Evolutionary conservation across 2,329 filamentous ascomycete genomes (phyloP).

Genomic region (Cladosporium sphaerospermum): DNA sequence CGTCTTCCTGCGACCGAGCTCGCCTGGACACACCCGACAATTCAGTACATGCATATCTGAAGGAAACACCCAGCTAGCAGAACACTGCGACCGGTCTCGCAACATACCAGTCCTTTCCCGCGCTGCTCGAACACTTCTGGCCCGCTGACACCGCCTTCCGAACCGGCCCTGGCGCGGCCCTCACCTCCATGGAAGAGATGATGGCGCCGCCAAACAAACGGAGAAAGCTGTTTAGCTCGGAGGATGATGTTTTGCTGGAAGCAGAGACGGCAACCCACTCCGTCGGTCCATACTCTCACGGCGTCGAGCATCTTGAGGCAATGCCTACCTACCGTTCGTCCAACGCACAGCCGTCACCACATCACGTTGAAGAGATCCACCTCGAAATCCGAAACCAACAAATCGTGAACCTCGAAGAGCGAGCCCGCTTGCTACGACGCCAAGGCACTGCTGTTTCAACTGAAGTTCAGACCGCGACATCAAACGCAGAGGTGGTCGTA

Average conservation of each 20-base stretch:
- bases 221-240: conserved; percentile 18
- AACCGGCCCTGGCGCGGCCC: conserved; percentile 4
- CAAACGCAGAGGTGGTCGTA: conserved; percentile 9
- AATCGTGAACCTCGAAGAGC: conserved; percentile 12
- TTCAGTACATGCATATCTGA: not conserved
- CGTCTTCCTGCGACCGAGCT: conserved; percentile 13
- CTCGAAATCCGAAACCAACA: conserved; percentile 16
- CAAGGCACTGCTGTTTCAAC: conserved; percentile 18
- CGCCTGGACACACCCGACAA: not conserved
- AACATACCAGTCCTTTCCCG: not conserved
- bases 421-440: conserved; percentile 17
- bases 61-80: not conserved
- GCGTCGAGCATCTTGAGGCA: conserved; percentile 13
- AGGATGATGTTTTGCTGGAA: conserved; percentile 7
- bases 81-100: not conserved
- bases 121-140: not conserved
- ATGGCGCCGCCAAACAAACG: conserved; percentile 28
- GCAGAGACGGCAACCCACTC: not conserved
- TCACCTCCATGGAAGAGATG: conserved; percentile 17
- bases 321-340: not conserved
- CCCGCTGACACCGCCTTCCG: not conserved
- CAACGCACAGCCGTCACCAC: conserved; percentile 13
- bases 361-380: conserved; percentile 19
- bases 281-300: conserved; percentile 13
- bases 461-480: conserved; percentile 8